Evolutionary conservation across 2,329 filamentous ascomycete species (phyloP).

Genomic region (Byssoonygena ceratinophila): DNA sequence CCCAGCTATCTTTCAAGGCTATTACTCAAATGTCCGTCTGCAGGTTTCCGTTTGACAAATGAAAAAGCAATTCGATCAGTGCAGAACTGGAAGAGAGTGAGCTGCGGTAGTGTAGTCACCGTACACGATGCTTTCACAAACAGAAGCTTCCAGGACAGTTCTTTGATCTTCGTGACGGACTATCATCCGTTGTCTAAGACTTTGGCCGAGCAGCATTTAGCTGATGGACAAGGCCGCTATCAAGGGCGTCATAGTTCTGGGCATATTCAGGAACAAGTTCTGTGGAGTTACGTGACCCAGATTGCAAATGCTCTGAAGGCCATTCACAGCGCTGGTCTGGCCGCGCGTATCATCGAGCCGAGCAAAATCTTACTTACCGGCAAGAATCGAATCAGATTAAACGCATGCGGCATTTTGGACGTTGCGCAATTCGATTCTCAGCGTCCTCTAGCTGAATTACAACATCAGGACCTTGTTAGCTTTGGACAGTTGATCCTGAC

Average conservation of each 20-base stretch:
- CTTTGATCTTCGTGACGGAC: constrained; percentile 84
- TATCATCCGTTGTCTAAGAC: constrained; percentile 89
- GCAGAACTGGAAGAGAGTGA: constrained; percentile 79
- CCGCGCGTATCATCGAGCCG: constrained; percentile 73
- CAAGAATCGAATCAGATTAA: constrained; percentile 79
- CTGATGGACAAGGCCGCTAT: constrained; percentile 30
- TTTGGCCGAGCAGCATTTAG: constrained; percentile 63
- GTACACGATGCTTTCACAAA: constrained; percentile 91
- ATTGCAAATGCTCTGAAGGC: constrained; percentile 77
- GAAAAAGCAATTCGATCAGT: constrained; percentile 78
- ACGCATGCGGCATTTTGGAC: constrained; percentile 79
- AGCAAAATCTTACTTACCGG: constrained; percentile 85
- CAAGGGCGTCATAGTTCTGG: constrained; percentile 36
- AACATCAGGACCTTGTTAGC: constrained; percentile 76
- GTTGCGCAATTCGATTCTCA: constrained; percentile 71
- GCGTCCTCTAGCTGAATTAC: constrained; percentile 60
- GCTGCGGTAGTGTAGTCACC: constrained; percentile 70
- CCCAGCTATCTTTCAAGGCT: background rate
- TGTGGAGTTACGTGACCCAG: constrained; percentile 91
- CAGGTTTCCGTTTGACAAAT: constrained; percentile 75
- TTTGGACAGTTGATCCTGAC: constrained; percentile 78
- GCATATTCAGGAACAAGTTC: constrained; percentile 57
- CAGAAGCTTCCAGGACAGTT: constrained; percentile 84
- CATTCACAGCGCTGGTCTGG: constrained; percentile 70
- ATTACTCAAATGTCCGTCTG: constrained; percentile 1